Conservation (phyloP, 345 rosid genomes). For the Trapa bicornis region DNA sequence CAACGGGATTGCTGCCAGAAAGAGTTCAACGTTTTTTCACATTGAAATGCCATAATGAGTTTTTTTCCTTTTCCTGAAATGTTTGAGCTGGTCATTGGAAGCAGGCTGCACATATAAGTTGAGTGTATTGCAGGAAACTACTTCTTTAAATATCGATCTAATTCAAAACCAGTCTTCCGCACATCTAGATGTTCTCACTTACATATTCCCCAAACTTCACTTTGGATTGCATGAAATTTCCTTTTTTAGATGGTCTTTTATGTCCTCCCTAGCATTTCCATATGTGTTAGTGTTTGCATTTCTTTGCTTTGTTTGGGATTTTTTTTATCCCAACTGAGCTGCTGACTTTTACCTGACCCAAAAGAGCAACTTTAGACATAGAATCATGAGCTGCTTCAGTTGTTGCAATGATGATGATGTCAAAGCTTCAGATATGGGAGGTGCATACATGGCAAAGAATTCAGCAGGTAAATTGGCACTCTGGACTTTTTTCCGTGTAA, state of each 20-base stretch:
- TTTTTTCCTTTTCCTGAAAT: neutral
- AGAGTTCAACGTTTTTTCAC: neutral
- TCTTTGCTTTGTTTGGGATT: neutral
- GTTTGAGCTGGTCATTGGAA: neutral
- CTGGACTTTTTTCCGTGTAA: too few relatives aligned
- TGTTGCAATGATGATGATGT: constrained; percentile 70
- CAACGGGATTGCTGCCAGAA: too few relatives aligned
- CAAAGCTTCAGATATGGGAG: constrained; percentile 58
- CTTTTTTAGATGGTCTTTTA: neutral
- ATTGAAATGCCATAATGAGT: neutral
- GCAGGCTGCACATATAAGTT: neutral
- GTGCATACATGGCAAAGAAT: constrained; percentile 38
- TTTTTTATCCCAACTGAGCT: neutral
- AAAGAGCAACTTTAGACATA: constrained; percentile 6
- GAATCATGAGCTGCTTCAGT: constrained; percentile 71
- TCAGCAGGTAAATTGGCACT: constrained; percentile 6
- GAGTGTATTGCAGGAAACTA: neutral
- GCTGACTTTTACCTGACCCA: neutral
- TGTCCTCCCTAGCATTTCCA: neutral
- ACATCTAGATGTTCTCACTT: neutral
- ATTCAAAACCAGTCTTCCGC: neutral
- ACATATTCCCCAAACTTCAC: neutral
- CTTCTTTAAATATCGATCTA: neutral
- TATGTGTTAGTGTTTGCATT: neutral
- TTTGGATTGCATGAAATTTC: too few relatives aligned